Base-by-base conservation (phyloP, 768 basidiomycete genomes). In the Lactarius deliciosus region DNA sequence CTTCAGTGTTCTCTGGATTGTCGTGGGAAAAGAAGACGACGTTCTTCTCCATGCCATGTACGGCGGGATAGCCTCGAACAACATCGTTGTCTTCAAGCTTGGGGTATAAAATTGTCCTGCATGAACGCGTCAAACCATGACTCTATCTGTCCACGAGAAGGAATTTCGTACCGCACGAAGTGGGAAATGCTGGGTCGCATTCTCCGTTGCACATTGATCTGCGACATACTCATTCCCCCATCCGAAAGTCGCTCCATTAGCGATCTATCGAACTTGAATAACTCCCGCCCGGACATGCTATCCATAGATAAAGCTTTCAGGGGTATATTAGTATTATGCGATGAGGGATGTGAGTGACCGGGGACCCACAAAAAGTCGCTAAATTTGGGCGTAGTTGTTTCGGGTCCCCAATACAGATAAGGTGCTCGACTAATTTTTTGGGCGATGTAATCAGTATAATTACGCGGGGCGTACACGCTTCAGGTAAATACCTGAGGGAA, bases 321-420 rank as follows among this genome's bases (percentile, higher is more conserved):
- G 1, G n/a, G 36, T 34, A 47, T 11, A 57, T 71, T 15, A 70
- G 11, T n/a, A n/a, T 13, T 32, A n/a, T 11, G 18, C 11, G 36
- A 13, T 5, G 13, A 56, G 9, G 41, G 34, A 36, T 1, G 34
- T 10, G 34, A 36, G 34, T 9, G 34, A 36, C 34, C 34, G 25
- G 16, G 15, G 13, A 73, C 83, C 32, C 64, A 90, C 89, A 68
- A 66, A 79, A 91, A n/a, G 84, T 89, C 41, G 85, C 84, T 57
- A 91, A 66, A 0, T 81, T 90, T 0, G 88, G 90, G 1, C 91
- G 83, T 1, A 93, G 79, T 75, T 92, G 91, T 2, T 83, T 79
- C 9, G 91, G 91, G 67, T 93, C 91, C 0, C 91, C 91, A n/a
- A 92, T 91, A 53, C 87, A 78, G 64, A 93, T 90, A 25, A 92